phyloP scores from a whole-genome alignment of 2,329 filamentous ascomycete genomes.

The Fusarium sp. region DNA sequence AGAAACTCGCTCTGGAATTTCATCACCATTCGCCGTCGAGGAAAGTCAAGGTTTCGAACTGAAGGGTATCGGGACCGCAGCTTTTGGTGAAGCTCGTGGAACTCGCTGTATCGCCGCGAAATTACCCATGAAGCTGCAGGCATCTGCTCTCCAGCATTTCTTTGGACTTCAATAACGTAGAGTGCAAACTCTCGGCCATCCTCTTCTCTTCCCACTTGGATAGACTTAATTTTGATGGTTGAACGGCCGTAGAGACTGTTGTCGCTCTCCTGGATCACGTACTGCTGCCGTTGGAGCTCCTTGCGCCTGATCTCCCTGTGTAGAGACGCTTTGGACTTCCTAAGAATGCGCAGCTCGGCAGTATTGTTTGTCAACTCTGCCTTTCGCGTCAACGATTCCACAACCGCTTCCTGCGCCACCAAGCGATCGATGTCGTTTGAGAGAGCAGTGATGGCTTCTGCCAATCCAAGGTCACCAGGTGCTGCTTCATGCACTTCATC shows the following conservation, averaged over 20 bases:
- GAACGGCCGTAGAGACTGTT: constrained; percentile 96
- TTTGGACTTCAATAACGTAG: constrained; percentile 90
- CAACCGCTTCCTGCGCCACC: constrained; percentile 85
- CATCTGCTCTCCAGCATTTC: constrained; percentile 94
- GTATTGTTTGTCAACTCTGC: constrained; percentile 97
- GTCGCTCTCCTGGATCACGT: constrained; percentile 96
- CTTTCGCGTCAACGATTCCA: constrained; percentile 91
- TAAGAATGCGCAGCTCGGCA: constrained; percentile 88
- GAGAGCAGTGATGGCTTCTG: constrained; percentile 90
- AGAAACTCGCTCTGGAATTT: constrained; percentile 97
- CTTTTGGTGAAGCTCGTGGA: constrained; percentile 92
- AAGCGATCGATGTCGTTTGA: constrained; percentile 91
- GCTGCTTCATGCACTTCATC: constrained; percentile 94
- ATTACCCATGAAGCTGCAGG: constrained; percentile 94
- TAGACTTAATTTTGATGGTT: constrained; percentile 87
- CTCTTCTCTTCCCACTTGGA: constrained; percentile 90
- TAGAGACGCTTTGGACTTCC: constrained; percentile 92
- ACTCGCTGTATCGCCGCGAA: constrained; percentile 94
- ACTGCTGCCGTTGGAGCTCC: constrained; percentile 95
- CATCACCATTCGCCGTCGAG: constrained; percentile 90
- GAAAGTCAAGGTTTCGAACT: constrained; percentile 90
- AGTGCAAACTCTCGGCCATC: constrained; percentile 94
- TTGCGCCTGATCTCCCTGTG: constrained; percentile 93
- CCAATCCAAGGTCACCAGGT: constrained; percentile 90
- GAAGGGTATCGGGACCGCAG: constrained; percentile 86